Evolutionary conservation across 768 basidiomycete genomes (phyloP), one percentile per base, ranked within the genome.

Genomic region (Chiua virens): DNA sequence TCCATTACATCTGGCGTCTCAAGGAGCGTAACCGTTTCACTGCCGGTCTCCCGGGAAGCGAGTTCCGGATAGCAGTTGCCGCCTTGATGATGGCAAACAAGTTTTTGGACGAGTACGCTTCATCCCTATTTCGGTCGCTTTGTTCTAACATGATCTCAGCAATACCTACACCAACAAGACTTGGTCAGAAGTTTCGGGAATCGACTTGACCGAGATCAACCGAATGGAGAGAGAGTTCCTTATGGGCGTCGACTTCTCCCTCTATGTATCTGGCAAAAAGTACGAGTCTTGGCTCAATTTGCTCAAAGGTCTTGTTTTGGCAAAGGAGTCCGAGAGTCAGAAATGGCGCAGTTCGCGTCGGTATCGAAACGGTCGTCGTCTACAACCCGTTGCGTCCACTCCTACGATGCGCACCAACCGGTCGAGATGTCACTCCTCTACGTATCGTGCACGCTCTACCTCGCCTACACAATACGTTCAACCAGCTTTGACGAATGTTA

Each of bases 101-200:
- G 74, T 95, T 92, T 66, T 75, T 98, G 52, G 94, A 98, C 65
- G 92, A 97, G 93, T 94, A 64, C 58, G 91, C 79, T 5, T 8
- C 40, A 13, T 47, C 28, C 48, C 37, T 23, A 5, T 25, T 10
- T 5, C 6, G 30, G 30, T 14, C 30, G 30, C 18, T 14, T 35
- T 37, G n/a, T 28, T 21, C 53, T 43, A 37, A 63, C 57, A 50
- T 20, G 15, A 3, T 25, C 27, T 41, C 47, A 95, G 95, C 67
- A 98, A 98, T 71, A 96, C 94, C 0, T 99, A 97, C 75, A 97
- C 94, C 44, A 97, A 96, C 76, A 87, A 90, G 68, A 98, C 96
- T 1, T 99, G 94, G 93, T 86, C 95, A 3, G 88, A 94, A 50
- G 89, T 98, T 6, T 92, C 94, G 2, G 87, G 87, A 15, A 91